These are phyloP conservation scores for Pisolithus thermaeus DNA, from an alignment of 1,284 basidiomycete species.

Conservation along the genomic window DNA sequence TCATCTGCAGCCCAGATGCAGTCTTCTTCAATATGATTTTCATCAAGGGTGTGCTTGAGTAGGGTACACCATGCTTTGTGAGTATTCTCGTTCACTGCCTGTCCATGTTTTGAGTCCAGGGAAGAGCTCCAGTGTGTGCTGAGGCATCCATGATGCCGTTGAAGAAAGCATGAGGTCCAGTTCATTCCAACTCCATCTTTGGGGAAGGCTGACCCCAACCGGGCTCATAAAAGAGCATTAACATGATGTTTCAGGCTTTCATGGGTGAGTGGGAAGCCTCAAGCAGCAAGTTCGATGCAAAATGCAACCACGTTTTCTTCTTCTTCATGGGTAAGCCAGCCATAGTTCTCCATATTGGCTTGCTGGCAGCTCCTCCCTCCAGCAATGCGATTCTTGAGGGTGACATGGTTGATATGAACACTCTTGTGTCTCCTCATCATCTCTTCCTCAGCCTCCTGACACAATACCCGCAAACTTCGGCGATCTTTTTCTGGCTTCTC, in stretches of 20 bases:
- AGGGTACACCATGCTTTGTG: too few species aligned
- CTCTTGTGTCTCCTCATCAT: not conserved
- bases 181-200: not conserved
- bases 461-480: too few species aligned
- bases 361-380: slow-evolving; percentile 2
- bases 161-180: not conserved
- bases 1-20: slow-evolving; percentile 22
- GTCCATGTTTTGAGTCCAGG: not conserved
- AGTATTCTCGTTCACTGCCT: too few species aligned
- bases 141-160: not conserved
- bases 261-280: slow-evolving; percentile 3
- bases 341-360: slow-evolving; percentile 1
- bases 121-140: not conserved
- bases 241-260: not conserved
- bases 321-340: slow-evolving; percentile 6
- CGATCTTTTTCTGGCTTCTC: too few species aligned
- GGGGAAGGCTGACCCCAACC: not conserved
- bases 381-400: not conserved
- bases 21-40: slow-evolving; percentile 1
- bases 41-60: not conserved
- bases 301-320: not conserved
- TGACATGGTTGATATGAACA: not conserved
- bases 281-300: not conserved
- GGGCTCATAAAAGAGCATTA: not conserved
- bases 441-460: too few species aligned